Evolutionary conservation across 257 asterid genomes (phyloP), one percentile per base, ranked within the genome.

Genomic region (Eustoma russellianum): DNA sequence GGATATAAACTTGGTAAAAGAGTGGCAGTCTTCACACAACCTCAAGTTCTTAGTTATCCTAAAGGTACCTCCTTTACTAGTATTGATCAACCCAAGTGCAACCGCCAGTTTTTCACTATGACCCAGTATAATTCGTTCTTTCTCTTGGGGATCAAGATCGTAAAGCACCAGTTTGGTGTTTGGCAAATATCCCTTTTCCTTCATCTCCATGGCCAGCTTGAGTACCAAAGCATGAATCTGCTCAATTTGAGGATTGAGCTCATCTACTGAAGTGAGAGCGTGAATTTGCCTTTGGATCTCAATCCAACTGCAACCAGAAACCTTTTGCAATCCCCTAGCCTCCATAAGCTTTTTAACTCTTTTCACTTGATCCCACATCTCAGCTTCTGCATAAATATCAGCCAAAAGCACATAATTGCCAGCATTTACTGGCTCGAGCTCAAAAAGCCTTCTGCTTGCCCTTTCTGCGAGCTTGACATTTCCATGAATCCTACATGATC

Each of bases 21-120:
- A 54, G 74, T 88, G 97, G 48, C 97, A 88, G 53, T 88, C 97
- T 70, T 83, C 94, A 46, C 97, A 88, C 33, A 88, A 64, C 74
- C 97, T 77, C 69, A 88, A 61, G 65, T 88, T 88, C 92, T 88
- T 88, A 46, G 92, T 74, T 47, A 88, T 79, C 79, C 97, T 76
- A 17, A 88, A 83, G 33, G 79, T 74, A 59, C 80, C 94, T 53
- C 97, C 92, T 69, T 61, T 81, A 28, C 83, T 72, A 70, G 75
- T 75, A 66, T 78, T 83, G 53, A 88, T 85, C 47, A 88, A 69
- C 30, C 97, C 97, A 57, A 83, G 85, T 4, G 92, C 94, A 60
- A 88, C 92, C 7, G 97, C 97, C 17, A 88, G 57, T 60, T 88
- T 88, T 46, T 88, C 97, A 47, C 97, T 88, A 43, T 88, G 97